Conservation (phyloP, 306 rosid species). For the Prunus padus region DNA sequence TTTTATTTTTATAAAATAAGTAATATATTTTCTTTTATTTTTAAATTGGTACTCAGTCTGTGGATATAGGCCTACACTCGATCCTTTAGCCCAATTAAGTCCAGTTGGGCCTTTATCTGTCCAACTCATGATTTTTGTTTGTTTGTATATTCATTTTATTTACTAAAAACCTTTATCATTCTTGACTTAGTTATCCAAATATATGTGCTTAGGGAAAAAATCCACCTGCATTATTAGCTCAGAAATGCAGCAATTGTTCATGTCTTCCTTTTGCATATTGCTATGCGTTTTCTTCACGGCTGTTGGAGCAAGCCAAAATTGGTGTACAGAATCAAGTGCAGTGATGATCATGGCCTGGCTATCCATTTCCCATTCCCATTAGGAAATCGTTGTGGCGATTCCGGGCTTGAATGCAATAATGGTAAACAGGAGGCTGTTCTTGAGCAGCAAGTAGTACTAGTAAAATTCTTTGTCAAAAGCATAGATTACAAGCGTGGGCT, state of each 20-base stretch:
- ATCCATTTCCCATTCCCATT: constrained; percentile 40
- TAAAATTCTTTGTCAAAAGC: constrained; percentile 27
- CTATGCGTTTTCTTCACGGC: constrained; percentile 6
- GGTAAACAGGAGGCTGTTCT: not conserved
- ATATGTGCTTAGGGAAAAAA: not conserved
- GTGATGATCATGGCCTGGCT: not conserved
- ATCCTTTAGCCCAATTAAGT: not conserved
- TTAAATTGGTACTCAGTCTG: too few species aligned
- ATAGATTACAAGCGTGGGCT: too few species aligned
- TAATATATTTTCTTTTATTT: too few species aligned
- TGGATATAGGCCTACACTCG: not conserved
- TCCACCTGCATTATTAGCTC: not conserved
- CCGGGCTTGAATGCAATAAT: constrained; percentile 8
- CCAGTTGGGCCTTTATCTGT: not conserved
- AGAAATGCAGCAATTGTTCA: not conserved
- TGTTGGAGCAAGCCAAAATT: constrained; percentile 10
- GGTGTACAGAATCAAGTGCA: constrained; percentile 25
- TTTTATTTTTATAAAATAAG: too few species aligned
- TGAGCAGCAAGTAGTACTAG: constrained; percentile 22
- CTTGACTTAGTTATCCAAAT: too few species aligned
- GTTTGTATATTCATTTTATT: too few species aligned
- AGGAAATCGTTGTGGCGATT: constrained; percentile 17
- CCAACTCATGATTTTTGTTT: not conserved
- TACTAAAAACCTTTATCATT: too few species aligned
- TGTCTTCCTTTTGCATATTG: constrained; percentile 7